Evolutionary conservation across 257 asterid species (phyloP).

Genomic region (Craterostigma plantagineum): DNA sequence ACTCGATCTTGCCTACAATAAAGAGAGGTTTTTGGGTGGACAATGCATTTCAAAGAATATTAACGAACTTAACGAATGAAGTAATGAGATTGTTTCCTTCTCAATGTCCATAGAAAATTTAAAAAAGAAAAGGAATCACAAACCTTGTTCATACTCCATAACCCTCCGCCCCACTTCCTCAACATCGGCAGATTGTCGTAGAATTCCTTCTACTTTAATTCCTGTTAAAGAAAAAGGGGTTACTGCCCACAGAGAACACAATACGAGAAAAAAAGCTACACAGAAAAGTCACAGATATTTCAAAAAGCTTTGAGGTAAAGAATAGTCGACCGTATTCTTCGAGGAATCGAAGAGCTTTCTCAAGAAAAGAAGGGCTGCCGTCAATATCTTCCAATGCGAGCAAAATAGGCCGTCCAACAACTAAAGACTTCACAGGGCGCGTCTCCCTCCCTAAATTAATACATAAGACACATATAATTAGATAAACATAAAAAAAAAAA

Average conservation of each 20-base stretch:
- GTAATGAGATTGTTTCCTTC: too few relatives aligned
- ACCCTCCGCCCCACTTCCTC: constrained; percentile 92
- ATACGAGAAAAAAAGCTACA: too few relatives aligned
- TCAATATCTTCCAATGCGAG: constrained; percentile 96
- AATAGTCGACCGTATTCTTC: constrained; percentile 90
- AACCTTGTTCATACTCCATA: constrained; percentile 92
- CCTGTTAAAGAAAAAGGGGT: constrained; percentile 23
- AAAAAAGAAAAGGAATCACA: not conserved
- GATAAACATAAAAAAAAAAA: too few relatives aligned
- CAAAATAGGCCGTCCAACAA: constrained; percentile 94
- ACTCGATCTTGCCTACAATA: constrained; percentile 67
- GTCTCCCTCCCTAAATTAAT: constrained; percentile 64
- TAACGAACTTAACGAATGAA: not conserved
- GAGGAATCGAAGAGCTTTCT: constrained; percentile 92
- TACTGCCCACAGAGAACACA: too few relatives aligned
- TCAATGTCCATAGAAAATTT: too few relatives aligned
- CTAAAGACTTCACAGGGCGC: constrained; percentile 84
- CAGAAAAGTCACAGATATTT: too few relatives aligned
- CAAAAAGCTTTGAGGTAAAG: too few relatives aligned
- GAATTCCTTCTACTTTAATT: constrained; percentile 71
- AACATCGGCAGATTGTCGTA: constrained; percentile 93
- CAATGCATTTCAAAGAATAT: too few relatives aligned
- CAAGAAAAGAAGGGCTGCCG: constrained; percentile 87
- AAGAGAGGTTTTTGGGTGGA: constrained; percentile 2
- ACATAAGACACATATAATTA: too few relatives aligned